Evolutionary conservation across 2,329 filamentous ascomycete species (phyloP).

Genomic region (Pestalotiopsis sp.): DNA sequence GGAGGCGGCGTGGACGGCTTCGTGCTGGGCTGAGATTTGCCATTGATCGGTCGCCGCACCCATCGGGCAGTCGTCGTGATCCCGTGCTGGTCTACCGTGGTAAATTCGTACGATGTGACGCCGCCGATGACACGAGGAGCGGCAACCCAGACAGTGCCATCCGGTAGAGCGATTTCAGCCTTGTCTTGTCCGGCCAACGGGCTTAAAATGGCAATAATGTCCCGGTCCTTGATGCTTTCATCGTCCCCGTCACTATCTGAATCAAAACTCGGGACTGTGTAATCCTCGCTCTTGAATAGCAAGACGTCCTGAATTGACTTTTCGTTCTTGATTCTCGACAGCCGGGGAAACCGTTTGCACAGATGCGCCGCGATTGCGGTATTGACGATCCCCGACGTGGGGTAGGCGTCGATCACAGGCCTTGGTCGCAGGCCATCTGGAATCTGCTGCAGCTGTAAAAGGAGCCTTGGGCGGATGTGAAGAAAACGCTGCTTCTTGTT

Average conservation of each 20-base stretch:
- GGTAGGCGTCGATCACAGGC: constrained; percentile 75
- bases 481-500: constrained; percentile 66
- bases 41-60: constrained; percentile 54
- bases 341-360: constrained; percentile 62
- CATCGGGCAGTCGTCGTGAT: constrained; percentile 66
- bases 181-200: constrained; percentile 57
- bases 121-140: constrained; percentile 51
- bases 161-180: constrained; percentile 67
- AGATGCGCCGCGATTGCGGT: constrained; percentile 61
- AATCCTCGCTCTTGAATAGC: constrained; percentile 71
- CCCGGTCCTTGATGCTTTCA: constrained; percentile 42
- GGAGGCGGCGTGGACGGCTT: constrained; percentile 16
- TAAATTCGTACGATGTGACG: constrained; percentile 64
- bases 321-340: constrained; percentile 65
- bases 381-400: constrained; percentile 61
- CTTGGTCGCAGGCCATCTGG: constrained; percentile 61
- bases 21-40: constrained; percentile 28
- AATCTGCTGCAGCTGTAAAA: constrained; percentile 74
- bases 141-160: constrained; percentile 63
- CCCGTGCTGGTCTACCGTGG: constrained; percentile 59
- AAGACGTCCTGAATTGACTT: constrained; percentile 72
- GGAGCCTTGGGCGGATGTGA: constrained; percentile 66
- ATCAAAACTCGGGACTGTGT: constrained; percentile 44
- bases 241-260: constrained; percentile 43
- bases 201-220: constrained; percentile 71